Evolutionary conservation across 2,329 filamentous ascomycete genomes (phyloP).

Genomic region (Graphium sp.): DNA sequence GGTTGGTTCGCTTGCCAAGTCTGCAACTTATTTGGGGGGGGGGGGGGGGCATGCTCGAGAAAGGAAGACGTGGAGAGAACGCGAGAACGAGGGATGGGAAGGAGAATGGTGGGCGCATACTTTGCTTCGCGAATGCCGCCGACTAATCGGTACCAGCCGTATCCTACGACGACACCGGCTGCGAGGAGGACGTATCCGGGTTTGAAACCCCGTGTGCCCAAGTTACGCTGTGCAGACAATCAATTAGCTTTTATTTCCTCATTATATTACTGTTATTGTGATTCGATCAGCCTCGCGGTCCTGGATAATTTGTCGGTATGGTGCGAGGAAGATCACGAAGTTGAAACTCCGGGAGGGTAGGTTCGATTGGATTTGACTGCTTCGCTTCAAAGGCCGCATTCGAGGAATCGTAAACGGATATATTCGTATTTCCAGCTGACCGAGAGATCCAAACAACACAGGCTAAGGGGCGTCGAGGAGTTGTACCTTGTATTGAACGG

Average conservation of each 20-base stretch:
- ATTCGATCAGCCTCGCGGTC: too few species aligned
- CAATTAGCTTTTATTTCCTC: conserved; percentile 7
- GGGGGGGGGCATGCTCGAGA: not conserved
- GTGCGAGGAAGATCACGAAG: too few species aligned
- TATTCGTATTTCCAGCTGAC: too few species aligned
- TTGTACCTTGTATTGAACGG: conserved; percentile 98
- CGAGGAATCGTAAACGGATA: too few species aligned
- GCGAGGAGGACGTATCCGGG: conserved; percentile 64
- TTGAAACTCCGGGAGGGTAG: too few species aligned
- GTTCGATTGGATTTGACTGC: too few species aligned
- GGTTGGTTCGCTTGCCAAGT: conserved; percentile 3
- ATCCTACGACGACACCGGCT: conserved; percentile 65
- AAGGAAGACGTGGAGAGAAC: not conserved
- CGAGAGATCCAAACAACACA: too few species aligned
- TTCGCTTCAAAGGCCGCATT: too few species aligned
- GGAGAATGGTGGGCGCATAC: conserved; percentile 35
- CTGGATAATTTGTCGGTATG: too few species aligned
- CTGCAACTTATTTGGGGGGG: not conserved
- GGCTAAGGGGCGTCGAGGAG: too few species aligned
- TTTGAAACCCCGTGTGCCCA: conserved; percentile 80
- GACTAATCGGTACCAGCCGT: conserved; percentile 77
- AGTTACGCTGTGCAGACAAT: conserved; percentile 50
- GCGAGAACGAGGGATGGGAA: not conserved
- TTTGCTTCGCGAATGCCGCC: conserved; percentile 79
- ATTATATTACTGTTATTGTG: not conserved